Evolutionary conservation across 1,284 basidiomycete genomes (phyloP).

Genomic region (Boletus mariae): DNA sequence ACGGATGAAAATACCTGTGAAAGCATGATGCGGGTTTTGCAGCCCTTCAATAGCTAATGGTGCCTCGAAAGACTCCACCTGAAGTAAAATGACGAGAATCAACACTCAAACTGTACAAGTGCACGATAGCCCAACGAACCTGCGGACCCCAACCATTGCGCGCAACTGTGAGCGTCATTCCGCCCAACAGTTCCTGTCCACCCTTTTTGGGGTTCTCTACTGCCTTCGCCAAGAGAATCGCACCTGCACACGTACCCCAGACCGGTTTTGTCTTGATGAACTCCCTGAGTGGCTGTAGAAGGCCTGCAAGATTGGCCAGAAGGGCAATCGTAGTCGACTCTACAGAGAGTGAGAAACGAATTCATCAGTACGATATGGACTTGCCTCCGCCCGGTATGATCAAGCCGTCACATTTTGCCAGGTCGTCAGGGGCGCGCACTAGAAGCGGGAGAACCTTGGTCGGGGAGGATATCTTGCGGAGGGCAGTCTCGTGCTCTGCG

Average conservation of each 20-base stretch:
- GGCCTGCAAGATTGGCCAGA: slow-evolving; percentile 73
- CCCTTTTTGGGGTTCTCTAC: slow-evolving; percentile 82
- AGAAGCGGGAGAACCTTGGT: slow-evolving; percentile 51
- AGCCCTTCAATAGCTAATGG: slow-evolving; percentile 67
- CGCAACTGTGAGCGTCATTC: slow-evolving; percentile 76
- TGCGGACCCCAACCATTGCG: slow-evolving; percentile 91
- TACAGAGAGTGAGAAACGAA: slow-evolving; percentile 23
- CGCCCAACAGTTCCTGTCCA: slow-evolving; percentile 84
- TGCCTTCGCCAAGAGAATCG: slow-evolving; percentile 79
- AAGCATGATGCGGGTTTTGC: slow-evolving; percentile 58
- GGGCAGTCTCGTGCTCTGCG: slow-evolving; percentile 76
- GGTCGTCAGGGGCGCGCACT: slow-evolving; percentile 76
- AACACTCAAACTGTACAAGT: background rate
- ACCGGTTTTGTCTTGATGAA: slow-evolving; percentile 72
- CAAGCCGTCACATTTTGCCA: slow-evolving; percentile 76
- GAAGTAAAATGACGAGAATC: slow-evolving; percentile 1
- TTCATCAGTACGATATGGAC: slow-evolving; percentile 14
- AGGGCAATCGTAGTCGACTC: slow-evolving; percentile 95
- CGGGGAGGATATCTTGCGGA: slow-evolving; percentile 54
- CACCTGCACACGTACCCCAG: slow-evolving; percentile 98
- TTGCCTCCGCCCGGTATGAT: slow-evolving; percentile 89
- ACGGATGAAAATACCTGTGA: slow-evolving; percentile 91
- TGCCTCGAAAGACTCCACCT: slow-evolving; percentile 91
- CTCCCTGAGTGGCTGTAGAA: slow-evolving; percentile 75
- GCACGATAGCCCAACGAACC: slow-evolving; percentile 36